Evolutionary conservation across 805 yeast species (phyloP), one percentile per base, ranked within the genome.

Genomic region (Candida quercuum): DNA sequence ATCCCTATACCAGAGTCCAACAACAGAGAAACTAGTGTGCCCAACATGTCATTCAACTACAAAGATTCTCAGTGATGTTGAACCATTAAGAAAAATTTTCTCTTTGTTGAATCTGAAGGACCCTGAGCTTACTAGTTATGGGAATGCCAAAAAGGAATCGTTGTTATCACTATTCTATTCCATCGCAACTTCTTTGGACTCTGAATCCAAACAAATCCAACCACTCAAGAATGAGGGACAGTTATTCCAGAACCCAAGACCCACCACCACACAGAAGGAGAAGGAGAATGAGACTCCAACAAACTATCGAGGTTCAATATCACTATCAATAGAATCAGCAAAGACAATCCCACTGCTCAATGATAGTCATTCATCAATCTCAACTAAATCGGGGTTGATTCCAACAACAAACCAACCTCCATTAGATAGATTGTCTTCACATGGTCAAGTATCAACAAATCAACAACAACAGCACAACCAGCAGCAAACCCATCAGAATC

Each of bases 161-260:
- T 43, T 61, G 14, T 35, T 61, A 28, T 57, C 64, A 3, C 37
- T 63, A 19, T 63, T 63, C 37, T 63, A 61, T 36, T 44, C 54
- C 9, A 49, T 61, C 16, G 64, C 65, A 5, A 49, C 47, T 27
- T 25, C 31, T 15, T 23, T 45, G 14, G 38, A 47, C 23, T 35
- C 35, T 20, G 33, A 39, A 15, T 21, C 27, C 4, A 32, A 33
- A 32, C 23, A 19, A n/a, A n/a, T n/a, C n/a, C n/a, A n/a, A n/a
- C n/a, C n/a, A n/a, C n/a, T n/a, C n/a, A n/a, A n/a, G n/a, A n/a
- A n/a, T n/a, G n/a, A n/a, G n/a, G n/a, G n/a, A n/a, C n/a, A n/a
- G n/a, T n/a, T n/a, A n/a, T n/a, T n/a, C n/a, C n/a, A n/a, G n/a
- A n/a, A n/a, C n/a, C n/a, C n/a, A n/a, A n/a, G n/a, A n/a, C n/a